These are phyloP conservation scores for Brasilioporus rufonigricans DNA, from an alignment of 768 basidiomycete genomes.

Conservation along the genomic window DNA sequence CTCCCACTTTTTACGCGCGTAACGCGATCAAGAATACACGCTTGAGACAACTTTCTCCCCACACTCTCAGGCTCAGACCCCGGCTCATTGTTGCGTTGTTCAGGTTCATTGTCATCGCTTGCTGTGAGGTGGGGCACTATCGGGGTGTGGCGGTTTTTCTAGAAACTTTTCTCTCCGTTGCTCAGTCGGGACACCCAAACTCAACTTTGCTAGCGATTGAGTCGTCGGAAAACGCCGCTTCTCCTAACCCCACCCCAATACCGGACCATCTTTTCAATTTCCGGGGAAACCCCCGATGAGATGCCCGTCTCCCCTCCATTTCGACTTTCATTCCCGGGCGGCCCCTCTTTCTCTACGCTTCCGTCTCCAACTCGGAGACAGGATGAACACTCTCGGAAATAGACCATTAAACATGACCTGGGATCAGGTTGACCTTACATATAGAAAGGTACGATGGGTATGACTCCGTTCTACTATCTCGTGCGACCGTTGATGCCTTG, in stretches of 20 bases:
- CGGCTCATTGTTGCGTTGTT: slow-evolving; percentile 3
- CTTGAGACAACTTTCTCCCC: neutral
- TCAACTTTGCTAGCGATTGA: slow-evolving; percentile 2
- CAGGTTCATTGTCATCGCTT: slow-evolving; percentile 6
- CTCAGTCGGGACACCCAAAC: neutral
- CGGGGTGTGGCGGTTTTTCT: neutral
- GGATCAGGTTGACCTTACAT: slow-evolving; percentile 11
- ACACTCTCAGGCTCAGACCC: slow-evolving; percentile 1
- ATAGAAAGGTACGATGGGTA: slow-evolving; percentile 9
- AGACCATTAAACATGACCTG: neutral
- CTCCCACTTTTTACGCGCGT: neutral
- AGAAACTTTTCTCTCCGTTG: neutral
- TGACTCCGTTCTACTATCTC: slow-evolving; percentile 13
- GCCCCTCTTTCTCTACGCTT: neutral
- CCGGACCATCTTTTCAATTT: neutral
- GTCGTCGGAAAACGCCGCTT: slow-evolving; percentile 3
- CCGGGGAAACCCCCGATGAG: neutral
- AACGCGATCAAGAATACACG: slow-evolving; percentile 2
- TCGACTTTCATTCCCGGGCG: slow-evolving; percentile 9
- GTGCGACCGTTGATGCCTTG: slow-evolving; percentile 20
- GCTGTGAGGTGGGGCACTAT: neutral
- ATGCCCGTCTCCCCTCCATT: neutral
- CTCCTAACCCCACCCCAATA: neutral
- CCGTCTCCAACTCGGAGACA: neutral
- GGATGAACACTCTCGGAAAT: neutral